Conservation (phyloP, 352 stramenopile species). For the Phytophthora syringae region DNA sequence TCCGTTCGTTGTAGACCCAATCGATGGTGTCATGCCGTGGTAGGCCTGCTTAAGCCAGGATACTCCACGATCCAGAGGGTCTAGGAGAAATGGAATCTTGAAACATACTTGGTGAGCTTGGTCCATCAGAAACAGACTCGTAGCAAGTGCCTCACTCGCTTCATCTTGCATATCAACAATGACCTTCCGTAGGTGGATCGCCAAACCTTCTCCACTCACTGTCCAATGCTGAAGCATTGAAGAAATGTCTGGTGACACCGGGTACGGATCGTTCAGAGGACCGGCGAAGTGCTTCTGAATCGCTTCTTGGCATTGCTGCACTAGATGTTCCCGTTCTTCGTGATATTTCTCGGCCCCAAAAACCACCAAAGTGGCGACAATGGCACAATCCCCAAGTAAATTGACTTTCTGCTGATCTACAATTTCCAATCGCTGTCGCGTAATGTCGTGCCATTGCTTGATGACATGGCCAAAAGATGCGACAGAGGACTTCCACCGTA, state of each 20-base stretch:
- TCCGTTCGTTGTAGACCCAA: constrained; percentile 7
- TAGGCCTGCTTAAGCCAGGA: constrained; percentile 52
- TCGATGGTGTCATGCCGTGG: constrained; percentile 6
- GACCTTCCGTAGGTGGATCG: constrained; percentile 35
- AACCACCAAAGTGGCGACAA: constrained; percentile 40
- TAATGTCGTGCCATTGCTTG: constrained; percentile 41
- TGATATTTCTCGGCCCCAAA: constrained; percentile 38
- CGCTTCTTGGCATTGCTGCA: constrained; percentile 31
- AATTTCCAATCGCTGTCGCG: constrained; percentile 23
- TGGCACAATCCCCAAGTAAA: constrained; percentile 42
- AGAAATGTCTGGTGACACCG: constrained; percentile 7
- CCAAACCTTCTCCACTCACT: constrained; percentile 32
- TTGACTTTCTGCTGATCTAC: constrained; percentile 35
- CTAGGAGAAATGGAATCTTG: constrained; percentile 57
- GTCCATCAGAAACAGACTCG: constrained; percentile 60
- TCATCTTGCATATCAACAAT: constrained; percentile 45
- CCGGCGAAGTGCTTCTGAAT: constrained; percentile 18
- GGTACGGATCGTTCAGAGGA: constrained; percentile 1
- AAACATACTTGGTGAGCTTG: constrained; percentile 52
- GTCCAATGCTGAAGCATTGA: constrained; percentile 41
- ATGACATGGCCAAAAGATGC: constrained; percentile 49
- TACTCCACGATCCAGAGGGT: constrained; percentile 46
- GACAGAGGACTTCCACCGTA: constrained; percentile 50
- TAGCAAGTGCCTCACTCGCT: constrained; percentile 37
- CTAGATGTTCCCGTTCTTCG: constrained; percentile 29